Percentiles rank a stretch among this genome's conserved stretches.
Evolutionary conservation across 768 basidiomycete species (phyloP).

Genomic region (Mycena albidolilacea): DNA sequence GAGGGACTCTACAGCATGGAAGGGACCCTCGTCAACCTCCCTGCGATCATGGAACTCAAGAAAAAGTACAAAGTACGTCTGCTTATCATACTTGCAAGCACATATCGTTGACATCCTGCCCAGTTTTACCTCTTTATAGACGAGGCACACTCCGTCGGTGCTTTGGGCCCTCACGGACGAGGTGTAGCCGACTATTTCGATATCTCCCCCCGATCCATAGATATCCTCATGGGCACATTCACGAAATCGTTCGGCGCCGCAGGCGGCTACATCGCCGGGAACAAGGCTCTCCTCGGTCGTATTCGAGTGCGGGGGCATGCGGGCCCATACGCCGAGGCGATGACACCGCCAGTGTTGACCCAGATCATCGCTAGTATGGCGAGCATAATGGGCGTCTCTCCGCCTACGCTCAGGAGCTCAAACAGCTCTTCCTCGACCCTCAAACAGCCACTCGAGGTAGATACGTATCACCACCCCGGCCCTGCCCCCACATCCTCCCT

Average conservation of each 20-base stretch:
- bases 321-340: conserved; percentile 89
- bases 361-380: conserved; percentile 95
- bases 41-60: conserved; percentile 87
- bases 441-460: conserved; percentile 51
- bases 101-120: not conserved
- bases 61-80: conserved; percentile 90
- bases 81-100: not conserved
- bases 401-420: conserved; percentile 49
- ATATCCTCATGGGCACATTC: conserved; percentile 99
- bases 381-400: conserved; percentile 91
- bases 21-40: conserved; percentile 91
- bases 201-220: conserved; percentile 84
- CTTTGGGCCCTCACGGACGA: conserved; percentile 93
- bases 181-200: conserved; percentile 97
- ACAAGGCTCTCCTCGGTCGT: conserved; percentile 82
- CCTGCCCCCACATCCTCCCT: conserved; percentile 76
- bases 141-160: conserved; percentile 98
- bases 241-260: conserved; percentile 96
- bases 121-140: conserved; percentile 97
- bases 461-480: conserved; percentile 68
- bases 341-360: conserved; percentile 91
- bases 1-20: conserved; percentile 99
- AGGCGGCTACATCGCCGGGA: conserved; percentile 95
- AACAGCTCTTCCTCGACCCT: conserved; percentile 46
- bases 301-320: conserved; percentile 87